A percentile compares a stretch with the other conserved stretches of the same genome.
These are phyloP conservation scores for Sophora flavescens DNA, from an alignment of 306 rosid species.

Conservation along the genomic window DNA sequence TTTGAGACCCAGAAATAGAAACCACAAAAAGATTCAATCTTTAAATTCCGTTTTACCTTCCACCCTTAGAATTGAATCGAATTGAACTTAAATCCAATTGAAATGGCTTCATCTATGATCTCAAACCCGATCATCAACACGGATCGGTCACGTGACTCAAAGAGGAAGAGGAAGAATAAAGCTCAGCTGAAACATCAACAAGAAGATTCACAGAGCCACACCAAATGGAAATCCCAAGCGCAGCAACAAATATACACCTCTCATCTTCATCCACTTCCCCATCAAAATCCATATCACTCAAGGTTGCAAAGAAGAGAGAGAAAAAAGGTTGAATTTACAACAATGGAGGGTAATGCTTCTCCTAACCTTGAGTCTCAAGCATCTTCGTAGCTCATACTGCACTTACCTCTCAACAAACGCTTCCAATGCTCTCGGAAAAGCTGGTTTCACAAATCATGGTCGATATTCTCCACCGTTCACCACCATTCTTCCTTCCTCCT, in stretches of 20 bases:
- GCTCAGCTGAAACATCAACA: slow-evolving; percentile 47
- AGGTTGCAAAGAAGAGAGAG: too few species aligned
- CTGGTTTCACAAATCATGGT: slow-evolving; percentile 68
- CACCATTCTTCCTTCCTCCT: slow-evolving; percentile 59
- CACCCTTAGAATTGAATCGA: background rate
- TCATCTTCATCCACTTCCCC: too few species aligned
- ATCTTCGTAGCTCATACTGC: too few species aligned
- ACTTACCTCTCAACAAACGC: slow-evolving; percentile 57
- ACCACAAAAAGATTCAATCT: background rate
- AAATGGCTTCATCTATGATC: slow-evolving; percentile 66
- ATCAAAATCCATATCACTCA: too few species aligned
- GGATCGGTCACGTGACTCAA: slow-evolving; percentile 63
- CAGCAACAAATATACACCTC: slow-evolving; percentile 83
- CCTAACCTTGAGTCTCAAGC: too few species aligned
- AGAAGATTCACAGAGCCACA: slow-evolving; percentile 49
- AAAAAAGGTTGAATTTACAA: too few species aligned
- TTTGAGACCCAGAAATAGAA: slow-evolving; percentile 11
- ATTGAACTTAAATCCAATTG: background rate
- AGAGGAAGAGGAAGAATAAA: slow-evolving; percentile 73
- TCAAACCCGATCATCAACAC: slow-evolving; percentile 65
- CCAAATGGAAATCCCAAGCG: slow-evolving; percentile 76
- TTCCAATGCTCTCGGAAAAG: slow-evolving; percentile 57
- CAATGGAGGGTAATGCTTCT: too few species aligned
- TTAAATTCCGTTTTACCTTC: background rate
- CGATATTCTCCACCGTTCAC: slow-evolving; percentile 65